A percentile compares a stretch with the other conserved stretches of the same genome.
These are phyloP conservation scores for Rubia occidens DNA, from an alignment of 305 asterid species.

Conservation along the genomic window DNA sequence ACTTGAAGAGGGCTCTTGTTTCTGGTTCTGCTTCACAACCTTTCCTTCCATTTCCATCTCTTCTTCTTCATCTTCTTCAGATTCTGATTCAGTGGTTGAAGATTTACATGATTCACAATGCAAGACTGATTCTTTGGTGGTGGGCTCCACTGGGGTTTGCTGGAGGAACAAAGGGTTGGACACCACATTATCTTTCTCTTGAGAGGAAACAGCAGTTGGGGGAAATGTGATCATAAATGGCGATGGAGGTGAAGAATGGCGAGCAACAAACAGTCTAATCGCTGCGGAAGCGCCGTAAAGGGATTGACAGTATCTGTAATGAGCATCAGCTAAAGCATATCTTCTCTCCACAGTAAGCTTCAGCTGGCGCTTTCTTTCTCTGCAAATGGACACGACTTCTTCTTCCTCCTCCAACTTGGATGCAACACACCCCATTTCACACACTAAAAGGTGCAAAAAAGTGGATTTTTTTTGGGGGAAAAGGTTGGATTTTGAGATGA, in stretches of 20 bases:
- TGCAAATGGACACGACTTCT: slow-evolving; percentile 74
- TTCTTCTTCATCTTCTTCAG: slow-evolving; percentile 32
- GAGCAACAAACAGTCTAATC: slow-evolving; percentile 53
- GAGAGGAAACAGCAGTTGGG: slow-evolving; percentile 22
- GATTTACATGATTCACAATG: slow-evolving; percentile 36
- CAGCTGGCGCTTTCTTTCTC: slow-evolving; percentile 62
- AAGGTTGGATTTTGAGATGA: slow-evolving; percentile 28
- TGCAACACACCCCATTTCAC: slow-evolving; percentile 75
- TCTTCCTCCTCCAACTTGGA: slow-evolving; percentile 69
- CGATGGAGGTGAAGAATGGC: slow-evolving; percentile 62
- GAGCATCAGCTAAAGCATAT: slow-evolving; percentile 70
- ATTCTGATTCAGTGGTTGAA: slow-evolving; percentile 32
- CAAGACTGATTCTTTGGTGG: slow-evolving; percentile 38
- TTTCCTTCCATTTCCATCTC: slow-evolving; percentile 20
- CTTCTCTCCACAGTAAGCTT: slow-evolving; percentile 76
- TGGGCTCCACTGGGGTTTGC: slow-evolving; percentile 52
- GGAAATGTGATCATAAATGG: slow-evolving; percentile 50
- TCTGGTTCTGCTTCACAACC: slow-evolving; percentile 14
- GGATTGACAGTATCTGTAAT: slow-evolving; percentile 66
- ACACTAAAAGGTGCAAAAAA: slow-evolving; percentile 15
- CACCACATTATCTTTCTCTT: slow-evolving; percentile 37
- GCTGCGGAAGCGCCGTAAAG: slow-evolving; percentile 78
- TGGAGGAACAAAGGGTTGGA: slow-evolving; percentile 82
- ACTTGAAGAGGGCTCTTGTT: slow-evolving; percentile 20
- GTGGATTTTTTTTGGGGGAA: slow-evolving; percentile 18